phyloP scores from a whole-genome alignment of 1,139 yeast genomes.

The Candida glucosophila region DNA sequence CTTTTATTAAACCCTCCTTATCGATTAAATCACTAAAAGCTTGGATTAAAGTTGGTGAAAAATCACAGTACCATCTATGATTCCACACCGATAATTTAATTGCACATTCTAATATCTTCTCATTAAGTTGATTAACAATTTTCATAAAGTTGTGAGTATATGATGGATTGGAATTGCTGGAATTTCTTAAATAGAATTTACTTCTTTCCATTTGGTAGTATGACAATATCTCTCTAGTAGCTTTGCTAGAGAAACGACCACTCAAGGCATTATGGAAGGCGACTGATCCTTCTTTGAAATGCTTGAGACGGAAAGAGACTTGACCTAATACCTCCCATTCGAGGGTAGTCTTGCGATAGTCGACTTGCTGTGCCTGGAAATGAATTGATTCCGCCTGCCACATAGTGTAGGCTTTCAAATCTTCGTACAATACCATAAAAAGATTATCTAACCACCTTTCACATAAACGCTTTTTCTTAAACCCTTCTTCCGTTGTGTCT shows the following conservation, averaged over 20 bases:
- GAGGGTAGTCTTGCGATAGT: conserved; percentile 67
- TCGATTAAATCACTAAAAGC: conserved; percentile 55
- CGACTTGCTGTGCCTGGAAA: conserved; percentile 63
- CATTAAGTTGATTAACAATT: conserved; percentile 42
- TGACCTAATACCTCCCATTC: conserved; percentile 94
- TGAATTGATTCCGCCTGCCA: conserved; percentile 82
- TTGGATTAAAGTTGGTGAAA: conserved; percentile 57
- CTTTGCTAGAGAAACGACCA: conserved; percentile 73
- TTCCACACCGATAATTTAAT: conserved; percentile 87
- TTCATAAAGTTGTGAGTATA: conserved; percentile 29
- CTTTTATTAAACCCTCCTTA: conserved; percentile 71
- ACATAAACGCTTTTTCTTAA: conserved; percentile 73
- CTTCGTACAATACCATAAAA: conserved; percentile 82
- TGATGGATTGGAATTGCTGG: conserved; percentile 11
- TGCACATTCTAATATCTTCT: conserved; percentile 57
- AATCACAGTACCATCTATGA: conserved; percentile 94
- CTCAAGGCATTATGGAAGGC: conserved; percentile 75
- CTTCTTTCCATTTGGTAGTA: conserved; percentile 46
- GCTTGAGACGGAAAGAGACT: conserved; percentile 71
- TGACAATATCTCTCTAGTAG: conserved; percentile 66
- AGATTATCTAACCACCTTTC: conserved; percentile 92
- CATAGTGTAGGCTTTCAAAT: conserved; percentile 72
- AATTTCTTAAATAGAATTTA: conserved; percentile 25
- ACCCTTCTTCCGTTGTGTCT: conserved; percentile 30
- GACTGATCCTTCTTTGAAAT: conserved; percentile 69